phyloP scores from a whole-genome alignment of 1,284 basidiomycete genomes.

The Pisolithus thermaeus region DNA sequence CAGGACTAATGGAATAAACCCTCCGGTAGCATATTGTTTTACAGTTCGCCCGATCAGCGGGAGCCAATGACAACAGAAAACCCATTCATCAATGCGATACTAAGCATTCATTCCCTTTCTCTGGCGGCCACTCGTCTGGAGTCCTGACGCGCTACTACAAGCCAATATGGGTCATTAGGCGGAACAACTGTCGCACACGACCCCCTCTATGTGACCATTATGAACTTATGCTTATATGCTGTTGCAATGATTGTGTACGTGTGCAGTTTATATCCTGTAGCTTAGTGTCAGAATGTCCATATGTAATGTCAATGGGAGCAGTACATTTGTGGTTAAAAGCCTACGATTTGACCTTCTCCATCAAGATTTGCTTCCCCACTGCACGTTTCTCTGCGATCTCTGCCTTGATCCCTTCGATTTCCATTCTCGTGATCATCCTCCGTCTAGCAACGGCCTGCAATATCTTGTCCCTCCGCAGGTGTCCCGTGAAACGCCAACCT shows the following conservation, averaged over 20 bases:
- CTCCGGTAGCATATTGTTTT: too few relatives aligned
- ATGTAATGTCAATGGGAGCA: constrained; percentile 1
- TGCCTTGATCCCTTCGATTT: constrained; percentile 17
- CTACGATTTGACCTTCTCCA: constrained; percentile 8
- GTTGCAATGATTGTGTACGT: background rate
- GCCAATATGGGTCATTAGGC: background rate
- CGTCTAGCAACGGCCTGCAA: constrained; percentile 30
- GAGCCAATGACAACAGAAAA: too few relatives aligned
- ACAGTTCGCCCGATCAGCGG: too few relatives aligned
- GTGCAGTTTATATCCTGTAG: constrained; percentile 12
- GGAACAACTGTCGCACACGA: background rate
- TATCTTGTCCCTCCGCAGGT: constrained; percentile 38
- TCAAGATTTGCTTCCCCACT: constrained; percentile 18
- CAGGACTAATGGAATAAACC: too few relatives aligned
- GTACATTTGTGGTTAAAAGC: constrained; percentile 5
- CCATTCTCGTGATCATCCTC: constrained; percentile 18
- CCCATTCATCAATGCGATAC: too few relatives aligned
- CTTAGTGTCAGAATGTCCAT: constrained; percentile 13
- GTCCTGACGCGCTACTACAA: background rate
- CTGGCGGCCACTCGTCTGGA: constrained; percentile 11
- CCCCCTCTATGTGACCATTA: background rate
- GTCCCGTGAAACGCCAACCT: constrained; percentile 41
- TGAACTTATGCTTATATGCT: background rate
- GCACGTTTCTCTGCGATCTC: constrained; percentile 20
- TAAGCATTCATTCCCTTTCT: too few relatives aligned